Percentiles rank a stretch among this genome's conserved stretches.
Evolutionary conservation across 2,329 filamentous ascomycete genomes (phyloP).

Genomic region (Cryphonectria carpinicola): DNA sequence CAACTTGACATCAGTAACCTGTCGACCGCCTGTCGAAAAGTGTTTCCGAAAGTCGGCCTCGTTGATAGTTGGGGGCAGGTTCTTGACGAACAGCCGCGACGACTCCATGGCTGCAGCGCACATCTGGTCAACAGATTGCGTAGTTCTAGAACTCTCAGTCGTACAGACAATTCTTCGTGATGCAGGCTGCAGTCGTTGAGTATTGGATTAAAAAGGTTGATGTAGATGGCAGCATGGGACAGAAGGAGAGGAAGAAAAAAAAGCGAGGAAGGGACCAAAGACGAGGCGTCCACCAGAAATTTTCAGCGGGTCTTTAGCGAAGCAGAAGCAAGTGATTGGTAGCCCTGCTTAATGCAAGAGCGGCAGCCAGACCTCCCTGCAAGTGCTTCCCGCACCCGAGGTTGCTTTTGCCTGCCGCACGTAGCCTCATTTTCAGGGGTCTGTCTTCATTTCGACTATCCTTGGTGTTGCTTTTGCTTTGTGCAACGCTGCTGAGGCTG

Average conservation of each 20-base stretch:
- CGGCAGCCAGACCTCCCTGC: conserved; percentile 3
- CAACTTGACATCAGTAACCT: conserved; percentile 90
- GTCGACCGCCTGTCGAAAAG: conserved; percentile 73
- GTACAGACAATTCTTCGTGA: background rate
- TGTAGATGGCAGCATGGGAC: background rate
- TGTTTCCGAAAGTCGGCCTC: conserved; percentile 88
- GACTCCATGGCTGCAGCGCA: conserved; percentile 46
- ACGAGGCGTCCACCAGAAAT: conserved; percentile 10
- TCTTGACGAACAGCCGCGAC: conserved; percentile 78
- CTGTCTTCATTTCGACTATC: background rate
- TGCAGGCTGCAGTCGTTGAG: background rate
- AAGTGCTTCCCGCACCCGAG: background rate
- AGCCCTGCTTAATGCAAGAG: conserved; percentile 11
- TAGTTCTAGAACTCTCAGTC: background rate
- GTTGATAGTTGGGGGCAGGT: conserved; percentile 82
- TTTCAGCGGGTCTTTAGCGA: conserved; percentile 24
- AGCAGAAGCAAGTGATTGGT: conserved; percentile 8
- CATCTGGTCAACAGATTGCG: conserved; percentile 12
- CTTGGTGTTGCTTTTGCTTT: background rate
- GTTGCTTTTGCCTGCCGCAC: conserved; percentile 10
- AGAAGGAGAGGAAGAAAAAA: background rate
- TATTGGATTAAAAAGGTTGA: background rate
- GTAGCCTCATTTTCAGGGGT: conserved; percentile 11
- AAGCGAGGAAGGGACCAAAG: background rate
- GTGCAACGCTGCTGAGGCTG: background rate